Conservation (phyloP, 345 rosid species). For the Durio zibethinus region DNA sequence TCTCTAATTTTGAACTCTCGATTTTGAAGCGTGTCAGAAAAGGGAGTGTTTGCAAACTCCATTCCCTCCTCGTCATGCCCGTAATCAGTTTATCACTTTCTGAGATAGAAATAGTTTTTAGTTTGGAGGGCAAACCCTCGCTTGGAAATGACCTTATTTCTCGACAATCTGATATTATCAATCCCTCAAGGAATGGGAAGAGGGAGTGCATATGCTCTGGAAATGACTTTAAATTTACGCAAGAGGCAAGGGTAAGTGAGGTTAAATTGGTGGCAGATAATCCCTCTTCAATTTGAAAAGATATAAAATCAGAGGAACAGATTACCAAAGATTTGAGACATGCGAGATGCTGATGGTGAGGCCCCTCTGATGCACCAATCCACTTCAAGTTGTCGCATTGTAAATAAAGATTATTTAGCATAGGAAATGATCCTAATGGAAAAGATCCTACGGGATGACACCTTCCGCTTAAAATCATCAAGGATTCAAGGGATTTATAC, state of each 20-base stretch:
- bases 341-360: not conserved
- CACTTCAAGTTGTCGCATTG: not conserved
- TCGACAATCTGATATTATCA: accelerated
- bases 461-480: not conserved
- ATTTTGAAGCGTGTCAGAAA: not conserved
- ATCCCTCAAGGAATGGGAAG: not conserved
- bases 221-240: not conserved
- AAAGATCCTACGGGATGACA: not conserved
- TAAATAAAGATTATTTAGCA: not conserved
- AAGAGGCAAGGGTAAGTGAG: not conserved
- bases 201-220: not conserved
- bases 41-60: not conserved
- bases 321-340: no score
- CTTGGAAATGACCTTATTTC: not conserved
- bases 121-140: not conserved
- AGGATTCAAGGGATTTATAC: no score
- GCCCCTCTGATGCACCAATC: not conserved
- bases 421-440: not conserved
- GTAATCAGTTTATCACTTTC: not conserved
- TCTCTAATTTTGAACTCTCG: no score
- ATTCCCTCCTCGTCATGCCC: not conserved
- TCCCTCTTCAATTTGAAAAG: no score
- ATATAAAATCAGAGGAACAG: no score
- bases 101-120: not conserved
- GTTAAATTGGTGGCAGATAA: not conserved